Conservation (phyloP, 164 flowering plant species). For the Aristolochia fimbriata region DNA sequence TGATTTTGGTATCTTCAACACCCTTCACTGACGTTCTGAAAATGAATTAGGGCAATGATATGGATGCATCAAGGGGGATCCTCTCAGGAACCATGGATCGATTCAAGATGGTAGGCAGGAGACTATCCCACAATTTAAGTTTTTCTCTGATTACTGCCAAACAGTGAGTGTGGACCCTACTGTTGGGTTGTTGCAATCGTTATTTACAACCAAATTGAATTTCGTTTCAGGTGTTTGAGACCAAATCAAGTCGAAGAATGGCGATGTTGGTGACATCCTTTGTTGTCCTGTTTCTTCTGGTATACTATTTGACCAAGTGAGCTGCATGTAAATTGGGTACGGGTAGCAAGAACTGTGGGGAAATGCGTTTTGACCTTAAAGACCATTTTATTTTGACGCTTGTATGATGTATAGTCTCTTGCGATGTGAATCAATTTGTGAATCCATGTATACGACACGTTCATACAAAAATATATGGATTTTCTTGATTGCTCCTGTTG, state of each 20-base stretch:
- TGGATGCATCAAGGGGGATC: slow-evolving; percentile 85
- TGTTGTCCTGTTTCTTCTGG: slow-evolving; percentile 35
- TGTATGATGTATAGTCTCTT: not conserved
- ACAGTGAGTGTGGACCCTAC: not conserved
- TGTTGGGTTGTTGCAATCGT: not conserved
- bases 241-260: slow-evolving; percentile 56
- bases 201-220: not conserved
- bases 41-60: slow-evolving; percentile 53
- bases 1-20: too few relatives aligned
- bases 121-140: not conserved
- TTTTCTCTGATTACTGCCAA: not conserved
- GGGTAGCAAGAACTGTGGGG: not conserved
- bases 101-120: slow-evolving; percentile 59
- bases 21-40: not conserved
- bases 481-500: too few relatives aligned
- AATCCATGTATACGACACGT: not conserved
- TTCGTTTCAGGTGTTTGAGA: slow-evolving; percentile 55
- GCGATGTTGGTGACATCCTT: slow-evolving; percentile 46
- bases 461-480: too few relatives aligned
- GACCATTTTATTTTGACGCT: not conserved
- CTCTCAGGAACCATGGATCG: slow-evolving; percentile 84
- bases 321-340: not conserved
- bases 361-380: not conserved
- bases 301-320: slow-evolving; percentile 54
- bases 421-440: not conserved